phyloP scores from a whole-genome alignment of 2,329 filamentous ascomycete species.

The Zarea fungicola region DNA sequence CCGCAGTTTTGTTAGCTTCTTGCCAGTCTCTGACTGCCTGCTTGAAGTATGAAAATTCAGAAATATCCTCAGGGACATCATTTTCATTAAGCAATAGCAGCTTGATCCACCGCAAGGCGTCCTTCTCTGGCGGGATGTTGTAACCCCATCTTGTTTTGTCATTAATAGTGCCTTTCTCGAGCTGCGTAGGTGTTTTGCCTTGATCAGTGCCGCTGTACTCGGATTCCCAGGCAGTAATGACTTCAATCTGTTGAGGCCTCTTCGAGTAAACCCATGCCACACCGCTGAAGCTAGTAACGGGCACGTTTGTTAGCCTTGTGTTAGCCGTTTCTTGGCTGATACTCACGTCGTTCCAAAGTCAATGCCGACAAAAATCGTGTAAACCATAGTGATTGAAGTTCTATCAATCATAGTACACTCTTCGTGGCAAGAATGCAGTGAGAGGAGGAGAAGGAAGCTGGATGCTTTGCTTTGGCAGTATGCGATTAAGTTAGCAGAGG shows the following conservation, averaged over 20 bases:
- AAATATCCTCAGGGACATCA: slow-evolving; percentile 24
- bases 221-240: slow-evolving; percentile 28
- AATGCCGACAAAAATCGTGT: slow-evolving; percentile 32
- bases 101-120: slow-evolving; percentile 37
- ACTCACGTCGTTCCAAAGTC: slow-evolving; percentile 44
- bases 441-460: too few relatives aligned
- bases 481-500: too few relatives aligned
- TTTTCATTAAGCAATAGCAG: slow-evolving; percentile 30
- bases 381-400: too few relatives aligned
- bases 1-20: slow-evolving; percentile 15
- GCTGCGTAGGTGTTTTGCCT: slow-evolving; percentile 27
- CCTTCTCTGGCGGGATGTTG: slow-evolving; percentile 16
- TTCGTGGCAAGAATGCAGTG: too few relatives aligned
- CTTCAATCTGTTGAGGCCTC: slow-evolving; percentile 22
- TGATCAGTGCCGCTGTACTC: slow-evolving; percentile 21
- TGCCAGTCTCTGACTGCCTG: background rate
- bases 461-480: too few relatives aligned
- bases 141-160: slow-evolving; percentile 27
- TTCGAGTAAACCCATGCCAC: slow-evolving; percentile 32
- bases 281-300: slow-evolving; percentile 30
- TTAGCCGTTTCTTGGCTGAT: accelerated
- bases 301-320: background rate
- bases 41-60: slow-evolving; percentile 18
- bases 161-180: slow-evolving; percentile 16
- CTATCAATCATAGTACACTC: too few relatives aligned